phyloP scores from a whole-genome alignment of 2,329 filamentous ascomycete species.

The Phaeophleospora eucalypticola region DNA sequence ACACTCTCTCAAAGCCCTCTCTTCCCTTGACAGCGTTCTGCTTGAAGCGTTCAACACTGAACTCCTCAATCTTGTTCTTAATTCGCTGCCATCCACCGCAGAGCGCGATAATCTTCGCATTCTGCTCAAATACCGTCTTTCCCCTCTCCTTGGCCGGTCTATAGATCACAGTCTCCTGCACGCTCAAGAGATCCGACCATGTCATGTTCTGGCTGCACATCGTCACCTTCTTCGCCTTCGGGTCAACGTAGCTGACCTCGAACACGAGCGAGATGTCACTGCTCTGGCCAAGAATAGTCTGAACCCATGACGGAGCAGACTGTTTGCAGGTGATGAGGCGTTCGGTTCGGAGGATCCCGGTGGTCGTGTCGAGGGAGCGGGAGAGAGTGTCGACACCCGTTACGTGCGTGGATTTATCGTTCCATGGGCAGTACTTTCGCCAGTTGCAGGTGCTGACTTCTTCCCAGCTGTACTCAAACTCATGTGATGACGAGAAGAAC shows the following conservation, averaged over 20 bases:
- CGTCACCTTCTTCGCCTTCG: constrained; percentile 75
- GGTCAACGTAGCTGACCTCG: constrained; percentile 94
- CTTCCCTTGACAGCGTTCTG: constrained; percentile 88
- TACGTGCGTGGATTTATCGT: constrained; percentile 96
- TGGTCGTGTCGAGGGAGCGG: constrained; percentile 60
- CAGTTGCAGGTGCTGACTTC: constrained; percentile 97
- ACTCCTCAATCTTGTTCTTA: constrained; percentile 92
- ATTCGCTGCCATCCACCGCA: constrained; percentile 97
- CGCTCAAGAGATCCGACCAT: constrained; percentile 81
- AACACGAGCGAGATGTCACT: constrained; percentile 83
- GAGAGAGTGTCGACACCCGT: constrained; percentile 90
- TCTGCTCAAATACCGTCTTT: constrained; percentile 78
- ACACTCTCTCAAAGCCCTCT: constrained; percentile 91
- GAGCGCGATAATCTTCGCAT: constrained; percentile 86
- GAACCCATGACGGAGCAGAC: constrained; percentile 74
- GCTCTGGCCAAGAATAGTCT: constrained; percentile 67
- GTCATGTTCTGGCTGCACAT: constrained; percentile 97
- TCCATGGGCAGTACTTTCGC: constrained; percentile 97
- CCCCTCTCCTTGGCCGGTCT: constrained; percentile 12
- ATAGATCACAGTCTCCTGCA: constrained; percentile 76
- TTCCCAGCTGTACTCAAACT: constrained; percentile 97
- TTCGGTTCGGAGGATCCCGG: constrained; percentile 69
- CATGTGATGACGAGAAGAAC: constrained; percentile 85
- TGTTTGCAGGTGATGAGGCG: constrained; percentile 62
- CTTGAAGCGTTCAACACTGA: constrained; percentile 79